Base-by-base conservation (phyloP, 371 early-diverging fungal species). In the Lichtheimia hyalospora region DNA sequence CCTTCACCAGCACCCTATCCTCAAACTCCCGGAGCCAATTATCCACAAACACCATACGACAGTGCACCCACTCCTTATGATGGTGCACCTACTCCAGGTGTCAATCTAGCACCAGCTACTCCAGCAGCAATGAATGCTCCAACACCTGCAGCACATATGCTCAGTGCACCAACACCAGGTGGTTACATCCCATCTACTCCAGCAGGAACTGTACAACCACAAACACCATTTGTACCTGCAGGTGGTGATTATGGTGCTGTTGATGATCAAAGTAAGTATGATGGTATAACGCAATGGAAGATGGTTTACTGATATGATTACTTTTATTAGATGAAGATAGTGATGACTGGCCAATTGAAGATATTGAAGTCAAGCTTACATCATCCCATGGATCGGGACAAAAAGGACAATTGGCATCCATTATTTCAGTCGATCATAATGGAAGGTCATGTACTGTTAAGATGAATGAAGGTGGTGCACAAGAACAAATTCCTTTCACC, bases 171-270 rank as follows among this genome's bases (percentile, higher is more conserved):
- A 59, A 79, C 77, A 62, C 85, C 63, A 46, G 77, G 61, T 60
- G 73, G 52, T 28, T 75, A 74, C 63, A 67, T 79, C 20, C 82
- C 84, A 14, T 71, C 83, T 0, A 83, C 84, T 12, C 85, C 83
- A 3, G 84, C 83, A 14, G 80, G 75, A 13, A 69, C 71, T 34
- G 72, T 83, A 64, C 69, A 69, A 65, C 74, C 86, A 54, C 84
- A 81, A 67, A 83, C 84, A 64, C 88, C 88, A 0, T 85, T 84
- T 58, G 81, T 84, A 76, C 82, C 87, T n/a, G 83, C 77, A 7
- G 73, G 84, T 55, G 75, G 80, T 56, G 82, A 85, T 64, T 77
- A 80, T 61, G 54, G 74, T 49, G 62, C 74, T 58, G 67, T 73
- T 2, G 80, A 74, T 46, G 75, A 75, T 25, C 64, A 68, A 61